Conservation (phyloP, 1,284 basidiomycete species). For the Golubevia sp. region DNA sequence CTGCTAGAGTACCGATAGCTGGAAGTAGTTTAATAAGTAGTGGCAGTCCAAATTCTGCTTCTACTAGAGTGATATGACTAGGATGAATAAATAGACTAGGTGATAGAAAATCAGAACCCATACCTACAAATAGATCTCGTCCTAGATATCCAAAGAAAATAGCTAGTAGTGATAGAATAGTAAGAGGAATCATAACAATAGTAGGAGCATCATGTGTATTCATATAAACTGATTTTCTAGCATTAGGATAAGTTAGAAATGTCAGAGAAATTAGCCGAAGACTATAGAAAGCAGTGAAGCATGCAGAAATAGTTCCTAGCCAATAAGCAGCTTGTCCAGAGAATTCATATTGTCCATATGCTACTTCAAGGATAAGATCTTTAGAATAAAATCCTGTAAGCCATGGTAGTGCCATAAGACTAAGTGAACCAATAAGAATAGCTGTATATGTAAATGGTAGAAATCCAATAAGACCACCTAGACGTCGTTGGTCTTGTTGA, state of each 20-base stretch:
- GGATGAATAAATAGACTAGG: constrained; percentile 49
- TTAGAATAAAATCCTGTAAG: constrained; percentile 59
- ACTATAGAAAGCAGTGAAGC: constrained; percentile 62
- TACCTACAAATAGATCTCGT: constrained; percentile 59
- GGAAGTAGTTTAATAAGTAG: constrained; percentile 47
- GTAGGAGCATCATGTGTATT: constrained; percentile 59
- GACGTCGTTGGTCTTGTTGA: constrained; percentile 61
- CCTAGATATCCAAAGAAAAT: constrained; percentile 62
- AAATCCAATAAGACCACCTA: constrained; percentile 56
- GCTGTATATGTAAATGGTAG: constrained; percentile 61
- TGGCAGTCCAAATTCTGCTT: constrained; percentile 56
- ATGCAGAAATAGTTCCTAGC: constrained; percentile 60
- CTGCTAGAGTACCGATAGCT: constrained; percentile 43
- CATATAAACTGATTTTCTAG: constrained; percentile 53
- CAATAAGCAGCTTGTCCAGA: constrained; percentile 57
- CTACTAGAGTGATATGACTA: constrained; percentile 43
- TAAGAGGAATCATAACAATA: constrained; percentile 59
- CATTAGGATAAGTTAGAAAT: constrained; percentile 61
- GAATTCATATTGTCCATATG: constrained; percentile 47
- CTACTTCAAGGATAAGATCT: constrained; percentile 57
- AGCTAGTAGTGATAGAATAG: constrained; percentile 57
- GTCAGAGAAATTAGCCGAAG: constrained; percentile 59
- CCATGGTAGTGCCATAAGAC: constrained; percentile 58
- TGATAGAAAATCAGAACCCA: constrained; percentile 44
- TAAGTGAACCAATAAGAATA: constrained; percentile 58